Evolutionary conservation across 306 rosid genomes (phyloP).

Genomic region (Glycyrrhiza uralensis): DNA sequence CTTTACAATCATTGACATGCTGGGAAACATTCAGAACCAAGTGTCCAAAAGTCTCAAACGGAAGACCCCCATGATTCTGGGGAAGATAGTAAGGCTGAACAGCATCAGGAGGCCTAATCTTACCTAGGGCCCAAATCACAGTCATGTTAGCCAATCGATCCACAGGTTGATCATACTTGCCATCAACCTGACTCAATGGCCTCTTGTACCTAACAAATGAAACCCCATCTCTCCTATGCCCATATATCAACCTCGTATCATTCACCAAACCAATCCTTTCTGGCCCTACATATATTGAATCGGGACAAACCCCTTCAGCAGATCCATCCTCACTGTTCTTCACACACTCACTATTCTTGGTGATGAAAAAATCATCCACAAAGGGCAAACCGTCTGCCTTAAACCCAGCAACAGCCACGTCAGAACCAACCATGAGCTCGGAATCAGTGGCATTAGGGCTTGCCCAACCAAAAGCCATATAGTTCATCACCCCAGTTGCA

Average conservation of each 20-base stretch:
- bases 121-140: constrained; percentile 89
- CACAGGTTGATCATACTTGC: constrained; percentile 66
- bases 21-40: constrained; percentile 65
- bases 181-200: constrained; percentile 51
- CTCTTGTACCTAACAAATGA: constrained; percentile 65
- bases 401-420: constrained; percentile 73
- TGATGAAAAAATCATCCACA: constrained; percentile 72
- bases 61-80: constrained; percentile 66
- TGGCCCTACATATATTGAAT: constrained; percentile 48
- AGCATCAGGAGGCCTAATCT: constrained; percentile 69
- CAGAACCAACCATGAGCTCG: constrained; percentile 70
- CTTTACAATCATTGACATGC: constrained; percentile 63
- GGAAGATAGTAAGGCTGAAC: constrained; percentile 77
- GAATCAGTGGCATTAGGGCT: constrained; percentile 41
- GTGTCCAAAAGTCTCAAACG: constrained; percentile 46
- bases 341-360: constrained; percentile 63
- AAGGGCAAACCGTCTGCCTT: constrained; percentile 68
- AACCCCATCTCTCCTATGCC: constrained; percentile 77
- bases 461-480: constrained; percentile 96
- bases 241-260: constrained; percentile 56
- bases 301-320: constrained; percentile 84
- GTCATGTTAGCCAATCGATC: constrained; percentile 47
- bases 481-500: constrained; percentile 58
- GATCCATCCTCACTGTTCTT: constrained; percentile 38
- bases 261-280: constrained; percentile 44